A percentile compares a stretch with the other conserved stretches of the same genome.
phyloP scores from a whole-genome alignment of 352 stramenopile species.

The Phytophthora sp. region DNA sequence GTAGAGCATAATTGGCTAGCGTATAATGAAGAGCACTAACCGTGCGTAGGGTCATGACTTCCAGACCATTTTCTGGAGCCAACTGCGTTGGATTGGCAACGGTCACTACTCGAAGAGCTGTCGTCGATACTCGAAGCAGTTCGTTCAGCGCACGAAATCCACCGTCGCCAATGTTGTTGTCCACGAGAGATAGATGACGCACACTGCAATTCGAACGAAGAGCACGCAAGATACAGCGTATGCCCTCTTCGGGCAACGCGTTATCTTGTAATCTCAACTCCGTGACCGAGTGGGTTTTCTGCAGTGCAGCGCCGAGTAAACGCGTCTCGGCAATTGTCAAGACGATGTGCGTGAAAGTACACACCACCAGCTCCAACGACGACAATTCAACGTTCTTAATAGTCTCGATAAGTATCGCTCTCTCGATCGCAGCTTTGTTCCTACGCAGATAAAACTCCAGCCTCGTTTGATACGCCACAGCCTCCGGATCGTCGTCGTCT shows the following conservation, averaged over 20 bases:
- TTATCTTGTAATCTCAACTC: constrained; percentile 51
- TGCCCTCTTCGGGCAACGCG: constrained; percentile 40
- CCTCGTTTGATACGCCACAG: constrained; percentile 27
- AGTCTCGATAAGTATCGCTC: constrained; percentile 9
- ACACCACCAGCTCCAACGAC: constrained; percentile 30
- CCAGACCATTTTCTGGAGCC: constrained; percentile 26
- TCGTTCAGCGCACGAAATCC: constrained; percentile 41
- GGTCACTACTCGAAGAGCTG: constrained; percentile 24
- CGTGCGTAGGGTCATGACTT: constrained; percentile 29
- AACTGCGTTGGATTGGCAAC: constrained; percentile 44
- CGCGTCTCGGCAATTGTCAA: constrained; percentile 44
- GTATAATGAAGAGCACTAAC: constrained; percentile 40
- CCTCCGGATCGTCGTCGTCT: constrained; percentile 37
- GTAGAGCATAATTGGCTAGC: constrained; percentile 40
- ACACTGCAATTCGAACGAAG: constrained; percentile 39
- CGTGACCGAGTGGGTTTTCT: constrained; percentile 35
- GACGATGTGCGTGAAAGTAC: constrained; percentile 44
- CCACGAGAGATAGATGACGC: constrained; percentile 26
- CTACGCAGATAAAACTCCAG: constrained; percentile 49
- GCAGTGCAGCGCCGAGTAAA: constrained; percentile 37
- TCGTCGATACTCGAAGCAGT: constrained; percentile 35
- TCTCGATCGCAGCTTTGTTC: constrained; percentile 30
- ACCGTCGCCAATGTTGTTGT: constrained; percentile 45
- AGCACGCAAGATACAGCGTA: constrained; percentile 34
- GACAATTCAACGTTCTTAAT: constrained; percentile 34